Evolutionary conservation across 2,329 filamentous ascomycete species (phyloP).

Genomic region (Phaeophleospora eucalypticola): DNA sequence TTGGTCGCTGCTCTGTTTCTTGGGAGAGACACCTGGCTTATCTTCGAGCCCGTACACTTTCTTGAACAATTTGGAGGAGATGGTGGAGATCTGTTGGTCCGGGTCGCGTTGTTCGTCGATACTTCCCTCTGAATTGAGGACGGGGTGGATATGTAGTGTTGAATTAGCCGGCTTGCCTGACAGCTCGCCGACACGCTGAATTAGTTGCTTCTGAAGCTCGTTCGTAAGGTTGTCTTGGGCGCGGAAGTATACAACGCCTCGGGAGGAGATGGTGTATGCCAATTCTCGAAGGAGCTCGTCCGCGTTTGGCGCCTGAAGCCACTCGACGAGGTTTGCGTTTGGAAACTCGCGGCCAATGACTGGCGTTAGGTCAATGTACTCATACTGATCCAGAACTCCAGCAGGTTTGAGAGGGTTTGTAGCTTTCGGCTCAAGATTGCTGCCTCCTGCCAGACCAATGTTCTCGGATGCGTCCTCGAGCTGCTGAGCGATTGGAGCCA

Average conservation of each 20-base stretch:
- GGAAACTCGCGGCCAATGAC: slow-evolving; percentile 49
- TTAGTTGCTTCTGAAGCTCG: slow-evolving; percentile 60
- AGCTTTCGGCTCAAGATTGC: not conserved
- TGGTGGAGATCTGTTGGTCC: slow-evolving; percentile 39
- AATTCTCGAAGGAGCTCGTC: slow-evolving; percentile 38
- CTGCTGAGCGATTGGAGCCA: slow-evolving; percentile 4
- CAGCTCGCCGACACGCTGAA: slow-evolving; percentile 55
- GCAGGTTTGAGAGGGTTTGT: slow-evolving; percentile 31
- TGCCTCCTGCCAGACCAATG: not conserved
- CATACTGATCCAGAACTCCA: slow-evolving; percentile 41
- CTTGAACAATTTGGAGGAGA: slow-evolving; percentile 35
- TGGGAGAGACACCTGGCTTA: slow-evolving; percentile 34
- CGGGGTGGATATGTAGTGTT: slow-evolving; percentile 57
- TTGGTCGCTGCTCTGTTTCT: slow-evolving; percentile 43
- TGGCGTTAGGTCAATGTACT: slow-evolving; percentile 48
- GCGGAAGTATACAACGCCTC: slow-evolving; percentile 68
- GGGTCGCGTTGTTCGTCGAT: slow-evolving; percentile 28
- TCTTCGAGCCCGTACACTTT: slow-evolving; percentile 42
- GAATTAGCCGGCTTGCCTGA: slow-evolving; percentile 56
- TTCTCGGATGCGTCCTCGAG: slow-evolving; percentile 3
- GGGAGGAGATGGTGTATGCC: slow-evolving; percentile 61
- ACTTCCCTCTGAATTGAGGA: slow-evolving; percentile 49
- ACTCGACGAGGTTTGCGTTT: slow-evolving; percentile 33
- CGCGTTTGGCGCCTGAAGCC: slow-evolving; percentile 33
- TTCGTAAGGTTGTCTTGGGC: slow-evolving; percentile 57